These are phyloP conservation scores for Pseudocercospora crystallina DNA, from an alignment of 2,329 filamentous ascomycete genomes.

Conservation along the genomic window DNA sequence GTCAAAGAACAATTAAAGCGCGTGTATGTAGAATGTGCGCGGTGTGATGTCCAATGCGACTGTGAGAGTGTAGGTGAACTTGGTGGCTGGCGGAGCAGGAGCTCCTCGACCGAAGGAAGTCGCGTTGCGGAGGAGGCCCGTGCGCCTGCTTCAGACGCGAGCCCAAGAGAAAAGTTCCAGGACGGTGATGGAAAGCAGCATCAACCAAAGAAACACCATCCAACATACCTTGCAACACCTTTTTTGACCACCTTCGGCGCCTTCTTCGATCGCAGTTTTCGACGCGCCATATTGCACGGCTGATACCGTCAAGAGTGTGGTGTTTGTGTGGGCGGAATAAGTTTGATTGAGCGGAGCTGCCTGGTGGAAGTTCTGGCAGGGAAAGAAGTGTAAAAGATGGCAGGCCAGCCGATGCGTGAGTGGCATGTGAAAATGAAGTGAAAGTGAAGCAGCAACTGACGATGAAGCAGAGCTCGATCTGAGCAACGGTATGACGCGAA, in stretches of 20 bases:
- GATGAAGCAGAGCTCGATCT: conserved; percentile 69
- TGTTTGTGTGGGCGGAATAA: conserved; percentile 3
- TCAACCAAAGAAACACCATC: neutral
- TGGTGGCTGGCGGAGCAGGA: too few species aligned
- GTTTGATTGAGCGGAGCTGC: conserved; percentile 4
- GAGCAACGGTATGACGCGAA: conserved; percentile 66
- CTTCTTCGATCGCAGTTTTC: neutral
- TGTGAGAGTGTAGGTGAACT: too few species aligned
- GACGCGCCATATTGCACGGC: conserved; percentile 9
- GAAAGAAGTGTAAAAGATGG: conserved; percentile 42
- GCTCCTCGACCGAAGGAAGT: too few species aligned
- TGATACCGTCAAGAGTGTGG: neutral
- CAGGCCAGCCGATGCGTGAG: conserved; percentile 61
- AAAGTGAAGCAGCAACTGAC: conserved; percentile 15
- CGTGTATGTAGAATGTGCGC: too few species aligned
- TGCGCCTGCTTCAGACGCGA: too few species aligned
- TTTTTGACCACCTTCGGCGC: neutral
- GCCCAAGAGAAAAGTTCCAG: conserved; percentile 10
- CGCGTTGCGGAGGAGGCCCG: too few species aligned
- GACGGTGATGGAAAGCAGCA: neutral
- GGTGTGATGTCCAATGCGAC: too few species aligned
- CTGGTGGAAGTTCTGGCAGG: conserved; percentile 4
- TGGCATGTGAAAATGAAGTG: conserved; percentile 58
- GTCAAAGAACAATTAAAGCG: too few species aligned
- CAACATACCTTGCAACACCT: conserved; percentile 1